A percentile compares a stretch with the other conserved stretches of the same genome.
Evolutionary conservation across 208 protist species (phyloP).

Genomic region (Acanthamoeba healyi): DNA sequence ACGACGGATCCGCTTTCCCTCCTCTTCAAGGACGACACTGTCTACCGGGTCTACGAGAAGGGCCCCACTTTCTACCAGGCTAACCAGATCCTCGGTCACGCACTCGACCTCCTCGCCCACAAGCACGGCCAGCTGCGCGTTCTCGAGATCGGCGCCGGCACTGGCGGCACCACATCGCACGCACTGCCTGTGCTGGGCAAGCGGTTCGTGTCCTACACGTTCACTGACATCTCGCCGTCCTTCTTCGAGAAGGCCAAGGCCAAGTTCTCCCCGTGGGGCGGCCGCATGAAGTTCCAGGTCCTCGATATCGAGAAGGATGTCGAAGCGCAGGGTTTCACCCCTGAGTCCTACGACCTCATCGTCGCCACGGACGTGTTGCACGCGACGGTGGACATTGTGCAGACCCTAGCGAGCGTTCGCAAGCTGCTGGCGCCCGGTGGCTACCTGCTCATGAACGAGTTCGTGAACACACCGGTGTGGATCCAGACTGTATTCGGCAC

Average conservation of each 20-base stretch:
- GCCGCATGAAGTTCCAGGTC: constrained; percentile 48
- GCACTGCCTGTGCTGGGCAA: constrained; percentile 8
- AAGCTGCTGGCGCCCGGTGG: constrained; percentile 59
- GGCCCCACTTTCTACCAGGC: constrained; percentile 37
- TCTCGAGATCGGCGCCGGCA: constrained; percentile 78
- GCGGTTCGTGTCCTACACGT: constrained; percentile 67
- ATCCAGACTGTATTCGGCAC: constrained; percentile 76
- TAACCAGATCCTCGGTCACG: neutral
- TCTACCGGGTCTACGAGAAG: constrained; percentile 42
- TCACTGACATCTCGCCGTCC: constrained; percentile 75
- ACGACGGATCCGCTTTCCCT: constrained; percentile 5
- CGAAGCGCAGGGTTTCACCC: constrained; percentile 72
- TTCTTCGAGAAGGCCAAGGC: constrained; percentile 70
- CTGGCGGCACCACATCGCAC: constrained; percentile 75
- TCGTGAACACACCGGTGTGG: constrained; percentile 9
- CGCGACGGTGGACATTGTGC: constrained; percentile 70
- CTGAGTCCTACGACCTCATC: constrained; percentile 59
- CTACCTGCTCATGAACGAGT: constrained; percentile 72
- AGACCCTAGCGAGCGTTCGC: constrained; percentile 52
- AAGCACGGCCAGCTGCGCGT: constrained; percentile 43
- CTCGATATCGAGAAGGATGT: constrained; percentile 73
- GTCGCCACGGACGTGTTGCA: constrained; percentile 76
- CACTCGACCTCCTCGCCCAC: constrained; percentile 23
- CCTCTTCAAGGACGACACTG: constrained; percentile 38
- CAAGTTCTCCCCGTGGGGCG: constrained; percentile 47